phyloP scores from a whole-genome alignment of 495 filamentous ascomycete species.

The Hypomontagnella monticulosa region DNA sequence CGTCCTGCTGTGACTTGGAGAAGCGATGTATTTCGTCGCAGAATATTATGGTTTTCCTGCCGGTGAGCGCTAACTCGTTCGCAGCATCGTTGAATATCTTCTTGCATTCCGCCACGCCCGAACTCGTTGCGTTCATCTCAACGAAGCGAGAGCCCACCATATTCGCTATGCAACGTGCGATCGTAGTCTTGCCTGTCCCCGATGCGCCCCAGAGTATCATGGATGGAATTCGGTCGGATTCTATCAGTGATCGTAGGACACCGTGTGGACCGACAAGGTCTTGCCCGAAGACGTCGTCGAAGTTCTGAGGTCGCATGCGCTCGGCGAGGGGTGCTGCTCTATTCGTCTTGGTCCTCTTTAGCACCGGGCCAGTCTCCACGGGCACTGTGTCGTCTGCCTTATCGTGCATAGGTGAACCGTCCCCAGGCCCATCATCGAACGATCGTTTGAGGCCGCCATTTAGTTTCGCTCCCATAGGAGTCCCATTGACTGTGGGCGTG shows the following conservation, averaged over 20 bases:
- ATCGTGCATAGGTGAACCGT: conserved; percentile 38
- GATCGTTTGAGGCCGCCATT: conserved; percentile 52
- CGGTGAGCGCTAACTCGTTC: conserved; percentile 82
- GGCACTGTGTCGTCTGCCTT: conserved; percentile 26
- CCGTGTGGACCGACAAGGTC: conserved; percentile 87
- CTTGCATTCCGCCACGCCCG: conserved; percentile 91
- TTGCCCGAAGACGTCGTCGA: conserved; percentile 91
- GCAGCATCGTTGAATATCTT: conserved; percentile 89
- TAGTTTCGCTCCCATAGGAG: conserved; percentile 27
- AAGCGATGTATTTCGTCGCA: conserved; percentile 98
- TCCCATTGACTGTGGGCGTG: conserved; percentile 42
- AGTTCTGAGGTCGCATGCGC: conserved; percentile 84
- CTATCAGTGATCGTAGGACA: conserved; percentile 88
- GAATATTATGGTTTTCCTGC: conserved; percentile 93
- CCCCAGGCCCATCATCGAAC: conserved; percentile 56
- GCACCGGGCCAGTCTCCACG: conserved; percentile 42
- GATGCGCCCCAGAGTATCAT: conserved; percentile 96
- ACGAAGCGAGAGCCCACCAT: conserved; percentile 85
- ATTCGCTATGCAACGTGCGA: conserved; percentile 90
- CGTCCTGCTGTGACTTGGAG: conserved; percentile 92
- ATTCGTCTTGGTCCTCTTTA: conserved; percentile 71
- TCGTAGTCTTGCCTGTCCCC: conserved; percentile 96
- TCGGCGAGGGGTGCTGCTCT: conserved; percentile 88
- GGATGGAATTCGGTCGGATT: conserved; percentile 84
- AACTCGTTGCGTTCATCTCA: conserved; percentile 94